These are phyloP conservation scores for Thymus mandschuricus DNA, from an alignment of 257 asterid species.

Conservation along the genomic window DNA sequence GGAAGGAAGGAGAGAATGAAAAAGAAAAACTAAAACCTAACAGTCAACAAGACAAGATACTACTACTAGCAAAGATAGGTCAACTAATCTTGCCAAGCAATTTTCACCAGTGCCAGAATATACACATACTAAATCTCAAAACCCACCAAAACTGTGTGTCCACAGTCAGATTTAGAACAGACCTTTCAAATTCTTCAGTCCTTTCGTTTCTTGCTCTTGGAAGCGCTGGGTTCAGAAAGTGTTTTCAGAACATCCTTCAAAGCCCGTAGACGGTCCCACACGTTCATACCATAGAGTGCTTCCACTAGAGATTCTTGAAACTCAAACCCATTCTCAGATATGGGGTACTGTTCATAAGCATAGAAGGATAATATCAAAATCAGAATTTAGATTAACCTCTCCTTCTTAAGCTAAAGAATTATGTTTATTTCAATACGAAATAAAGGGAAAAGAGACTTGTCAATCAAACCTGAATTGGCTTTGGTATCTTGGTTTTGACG, in stretches of 20 bases:
- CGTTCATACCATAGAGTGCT: slow-evolving; percentile 75
- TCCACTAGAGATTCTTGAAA: slow-evolving; percentile 80
- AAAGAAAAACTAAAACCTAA: neutral
- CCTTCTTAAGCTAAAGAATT: neutral
- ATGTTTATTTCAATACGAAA: too few relatives aligned
- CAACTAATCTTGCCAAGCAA: slow-evolving; percentile 10
- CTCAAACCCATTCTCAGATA: slow-evolving; percentile 79
- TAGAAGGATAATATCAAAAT: slow-evolving; percentile 25
- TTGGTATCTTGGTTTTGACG: slow-evolving; percentile 88
- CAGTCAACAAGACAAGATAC: neutral
- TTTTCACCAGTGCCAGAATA: slow-evolving; percentile 11
- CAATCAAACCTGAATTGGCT: slow-evolving; percentile 83
- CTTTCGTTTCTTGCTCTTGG: slow-evolving; percentile 47
- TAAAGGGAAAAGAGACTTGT: neutral
- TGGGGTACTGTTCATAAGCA: slow-evolving; percentile 66
- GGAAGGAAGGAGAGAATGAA: neutral
- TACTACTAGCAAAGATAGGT: slow-evolving; percentile 2
- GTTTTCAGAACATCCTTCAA: slow-evolving; percentile 74
- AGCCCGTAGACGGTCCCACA: slow-evolving; percentile 80
- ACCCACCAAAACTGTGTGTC: neutral
- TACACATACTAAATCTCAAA: slow-evolving; percentile 3
- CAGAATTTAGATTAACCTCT: neutral
- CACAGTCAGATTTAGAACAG: neutral
- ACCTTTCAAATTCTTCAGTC: slow-evolving; percentile 36
- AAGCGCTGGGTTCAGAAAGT: slow-evolving; percentile 57